Evolutionary conservation across 2,329 filamentous ascomycete genomes (phyloP).

Genomic region (Aspergillus ustus): DNA sequence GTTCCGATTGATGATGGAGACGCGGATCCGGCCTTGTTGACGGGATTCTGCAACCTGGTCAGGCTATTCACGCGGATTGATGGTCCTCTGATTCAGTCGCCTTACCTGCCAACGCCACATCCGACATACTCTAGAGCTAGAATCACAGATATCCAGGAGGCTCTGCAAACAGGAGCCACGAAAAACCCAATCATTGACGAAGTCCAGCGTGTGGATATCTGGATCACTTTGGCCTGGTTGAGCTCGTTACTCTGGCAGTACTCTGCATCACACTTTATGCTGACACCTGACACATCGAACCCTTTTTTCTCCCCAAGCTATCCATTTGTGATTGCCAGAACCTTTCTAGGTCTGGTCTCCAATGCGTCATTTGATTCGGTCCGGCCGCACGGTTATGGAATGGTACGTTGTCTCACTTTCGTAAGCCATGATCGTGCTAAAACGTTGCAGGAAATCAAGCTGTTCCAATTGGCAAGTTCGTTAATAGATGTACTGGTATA

Average conservation of each 20-base stretch:
- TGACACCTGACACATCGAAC: constrained; percentile 4
- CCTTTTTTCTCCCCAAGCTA: constrained; percentile 8
- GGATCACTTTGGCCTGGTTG: constrained; percentile 11
- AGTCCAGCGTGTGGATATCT: constrained; percentile 15
- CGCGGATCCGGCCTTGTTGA: constrained; percentile 6
- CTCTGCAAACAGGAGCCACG: constrained; percentile 4
- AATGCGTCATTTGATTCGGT: constrained; percentile 12
- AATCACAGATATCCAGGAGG: constrained; percentile 12
- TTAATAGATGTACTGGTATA: constrained; percentile 15
- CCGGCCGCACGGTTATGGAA: constrained; percentile 15
- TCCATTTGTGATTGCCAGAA: constrained; percentile 6
- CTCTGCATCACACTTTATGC: constrained; percentile 16
- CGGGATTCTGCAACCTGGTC: constrained; percentile 10
- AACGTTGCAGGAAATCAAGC: constrained; percentile 5
- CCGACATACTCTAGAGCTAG: constrained; percentile 6
- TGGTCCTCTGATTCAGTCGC: constrained; percentile 12
- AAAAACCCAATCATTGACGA: constrained; percentile 14
- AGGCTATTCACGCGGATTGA: constrained; percentile 15
- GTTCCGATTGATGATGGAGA: constrained; percentile 10
- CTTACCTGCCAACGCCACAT: not conserved
- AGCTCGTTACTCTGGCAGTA: constrained; percentile 16
- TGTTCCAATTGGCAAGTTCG: constrained; percentile 13
- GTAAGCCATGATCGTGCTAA: not conserved
- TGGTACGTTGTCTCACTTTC: constrained; percentile 1
- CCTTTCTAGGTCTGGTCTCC: constrained; percentile 9